phyloP scores from a whole-genome alignment of 2,329 filamentous ascomycete species.

The Talaromyces sp. region DNA sequence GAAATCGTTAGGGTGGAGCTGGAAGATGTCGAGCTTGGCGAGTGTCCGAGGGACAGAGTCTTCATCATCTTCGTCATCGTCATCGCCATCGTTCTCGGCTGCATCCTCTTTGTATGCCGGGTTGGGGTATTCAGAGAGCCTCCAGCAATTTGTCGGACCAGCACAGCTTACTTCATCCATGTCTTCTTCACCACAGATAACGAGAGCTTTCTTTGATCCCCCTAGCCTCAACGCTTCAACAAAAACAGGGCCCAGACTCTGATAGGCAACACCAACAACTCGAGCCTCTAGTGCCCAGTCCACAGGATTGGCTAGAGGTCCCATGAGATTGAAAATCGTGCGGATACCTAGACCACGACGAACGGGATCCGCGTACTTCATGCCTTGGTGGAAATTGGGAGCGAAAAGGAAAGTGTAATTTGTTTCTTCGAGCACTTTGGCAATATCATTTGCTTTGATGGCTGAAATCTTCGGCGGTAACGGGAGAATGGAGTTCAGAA shows the following conservation, averaged over 20 bases:
- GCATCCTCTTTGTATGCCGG: slow-evolving; percentile 33
- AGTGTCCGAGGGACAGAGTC: slow-evolving; percentile 37
- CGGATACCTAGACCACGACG: slow-evolving; percentile 85
- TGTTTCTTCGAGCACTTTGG: slow-evolving; percentile 66
- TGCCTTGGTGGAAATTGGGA: slow-evolving; percentile 92
- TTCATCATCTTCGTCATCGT: slow-evolving; percentile 41
- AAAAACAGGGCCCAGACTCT: slow-evolving; percentile 82
- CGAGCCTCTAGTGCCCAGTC: slow-evolving; percentile 81
- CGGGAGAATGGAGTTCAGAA: slow-evolving; percentile 70
- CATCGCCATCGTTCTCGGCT: slow-evolving; percentile 20
- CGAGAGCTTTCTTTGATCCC: slow-evolving; percentile 74
- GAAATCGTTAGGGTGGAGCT: slow-evolving; percentile 77
- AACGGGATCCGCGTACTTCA: slow-evolving; percentile 80
- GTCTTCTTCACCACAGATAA: slow-evolving; percentile 91
- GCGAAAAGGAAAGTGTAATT: slow-evolving; percentile 97
- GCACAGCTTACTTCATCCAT: slow-evolving; percentile 94
- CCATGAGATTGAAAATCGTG: slow-evolving; percentile 96
- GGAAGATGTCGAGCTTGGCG: slow-evolving; percentile 69
- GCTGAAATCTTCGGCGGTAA: slow-evolving; percentile 67
- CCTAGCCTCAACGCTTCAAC: slow-evolving; percentile 73
- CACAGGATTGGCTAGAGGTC: slow-evolving; percentile 85
- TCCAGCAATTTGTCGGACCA: slow-evolving; percentile 84
- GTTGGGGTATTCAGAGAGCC: slow-evolving; percentile 54
- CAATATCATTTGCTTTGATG: slow-evolving; percentile 66
- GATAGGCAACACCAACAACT: slow-evolving; percentile 85